Conservation (phyloP, 345 rosid genomes). For the Sonneratia caseolaris region DNA sequence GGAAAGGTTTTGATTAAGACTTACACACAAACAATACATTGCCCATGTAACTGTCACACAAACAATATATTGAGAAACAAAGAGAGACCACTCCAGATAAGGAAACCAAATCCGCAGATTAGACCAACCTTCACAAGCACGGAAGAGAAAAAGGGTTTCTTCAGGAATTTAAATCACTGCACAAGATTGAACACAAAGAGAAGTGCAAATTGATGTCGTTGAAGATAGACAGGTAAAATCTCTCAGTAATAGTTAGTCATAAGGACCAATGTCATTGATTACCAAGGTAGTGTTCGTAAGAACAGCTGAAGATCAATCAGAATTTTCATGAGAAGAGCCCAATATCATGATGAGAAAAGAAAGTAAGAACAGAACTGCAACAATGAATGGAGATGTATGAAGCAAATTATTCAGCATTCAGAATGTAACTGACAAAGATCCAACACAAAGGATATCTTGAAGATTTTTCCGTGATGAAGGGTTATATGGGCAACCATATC, state of each 20-base stretch:
- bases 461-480: constrained; percentile 72
- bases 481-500: constrained; percentile 99
- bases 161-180: not conserved
- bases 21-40: not conserved
- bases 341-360: not conserved
- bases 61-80: not conserved
- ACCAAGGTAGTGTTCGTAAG: not conserved
- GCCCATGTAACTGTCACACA: not conserved
- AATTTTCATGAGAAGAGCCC: not conserved
- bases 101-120: not conserved
- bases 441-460: constrained; percentile 73
- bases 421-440: not conserved
- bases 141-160: not conserved
- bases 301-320: not conserved
- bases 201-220: not conserved
- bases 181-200: not conserved
- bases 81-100: not conserved
- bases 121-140: not conserved
- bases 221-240: no score
- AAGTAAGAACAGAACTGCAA: not conserved
- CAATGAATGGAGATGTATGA: not conserved
- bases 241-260: not conserved
- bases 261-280: not conserved
- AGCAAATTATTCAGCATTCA: not conserved
- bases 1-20: not conserved